Evolutionary conservation across 495 filamentous ascomycete genomes (phyloP).

Genomic region (Trichoderma erinaceum): DNA sequence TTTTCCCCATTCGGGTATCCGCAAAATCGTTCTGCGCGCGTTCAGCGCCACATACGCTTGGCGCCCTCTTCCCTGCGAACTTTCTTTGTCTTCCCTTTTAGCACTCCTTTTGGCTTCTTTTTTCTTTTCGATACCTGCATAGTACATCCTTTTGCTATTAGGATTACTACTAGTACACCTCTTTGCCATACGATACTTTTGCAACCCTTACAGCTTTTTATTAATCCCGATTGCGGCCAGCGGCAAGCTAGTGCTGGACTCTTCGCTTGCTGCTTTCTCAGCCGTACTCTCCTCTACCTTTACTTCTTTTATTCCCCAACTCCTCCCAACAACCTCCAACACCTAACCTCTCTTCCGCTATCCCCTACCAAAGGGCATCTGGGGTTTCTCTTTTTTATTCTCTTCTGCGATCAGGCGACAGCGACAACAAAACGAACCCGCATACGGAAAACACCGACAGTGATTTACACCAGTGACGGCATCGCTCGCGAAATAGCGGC

Average conservation of each 20-base stretch:
- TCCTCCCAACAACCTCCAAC: not conserved
- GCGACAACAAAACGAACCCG: not conserved
- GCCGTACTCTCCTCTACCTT: not conserved
- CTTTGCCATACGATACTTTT: not conserved
- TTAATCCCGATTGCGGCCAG: slow-evolving; percentile 9
- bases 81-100: not conserved
- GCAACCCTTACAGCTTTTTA: not conserved
- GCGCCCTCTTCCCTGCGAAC: not conserved
- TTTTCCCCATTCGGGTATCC: slow-evolving; percentile 1
- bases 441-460: not conserved
- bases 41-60: slow-evolving; percentile 9
- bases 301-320: not conserved
- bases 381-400: not conserved
- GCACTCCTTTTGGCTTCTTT: not conserved
- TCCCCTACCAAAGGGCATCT: not conserved
- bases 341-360: not conserved
- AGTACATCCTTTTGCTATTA: not conserved
- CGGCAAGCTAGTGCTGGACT: slow-evolving; percentile 10
- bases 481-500: not conserved
- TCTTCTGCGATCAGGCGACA: not conserved
- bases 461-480: not conserved
- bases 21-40: slow-evolving; percentile 10
- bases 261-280: not conserved
- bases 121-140: slow-evolving; percentile 9
- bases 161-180: not conserved